Evolutionary conservation across 2,329 filamentous ascomycete species (phyloP), one percentile per base, ranked within the genome.

Genomic region (Ophiostoma sp.): DNA sequence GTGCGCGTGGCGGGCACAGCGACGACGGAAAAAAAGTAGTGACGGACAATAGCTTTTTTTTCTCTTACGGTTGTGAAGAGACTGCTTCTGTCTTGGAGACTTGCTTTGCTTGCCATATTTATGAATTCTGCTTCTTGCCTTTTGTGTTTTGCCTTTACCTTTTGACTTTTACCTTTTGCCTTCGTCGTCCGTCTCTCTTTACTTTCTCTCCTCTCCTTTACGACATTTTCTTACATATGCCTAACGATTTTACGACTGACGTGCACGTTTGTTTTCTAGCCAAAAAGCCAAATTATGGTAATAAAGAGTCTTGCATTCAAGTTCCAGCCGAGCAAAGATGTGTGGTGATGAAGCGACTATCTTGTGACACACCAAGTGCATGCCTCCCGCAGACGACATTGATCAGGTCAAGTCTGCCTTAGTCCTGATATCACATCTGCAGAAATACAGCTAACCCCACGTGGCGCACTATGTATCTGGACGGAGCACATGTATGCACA

Each of bases 241-340:
- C 27, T 52, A 36, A 60, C 55, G 55, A 60, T 18, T 60, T 49
- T 60, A 60, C 14, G 55, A 60, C 55, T 60, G 55, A 27, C 27
- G 38, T 27, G 55, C 55, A 60, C 27, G 55, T 38, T 38, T 60
- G 55, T 60, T 60, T 60, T 38, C 27, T 44, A 27, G 52, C 36
- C 38, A 60, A 18, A 38, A 3, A 27, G 52, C 36, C 38, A 60
- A 18, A 38, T 12, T 18, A 27, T 38, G 7, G 8, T 38, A 40
- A 60, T 60, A 38, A 60, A 60, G 49, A 27, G 27, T 27, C 18
- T 52, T 40, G 27, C 55, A 60, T 38, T 60, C 2, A 27, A 27
- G 27, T 27, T 27, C 27, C 27, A 27, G 27, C 27, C 27, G 27
- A 27, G 27, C 27, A 27, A 27, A 27, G 27, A 27, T 27, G 27